These are phyloP conservation scores for Phytopythium cucurbitacearum DNA, from an alignment of 352 stramenopile genomes.

Conservation along the genomic window DNA sequence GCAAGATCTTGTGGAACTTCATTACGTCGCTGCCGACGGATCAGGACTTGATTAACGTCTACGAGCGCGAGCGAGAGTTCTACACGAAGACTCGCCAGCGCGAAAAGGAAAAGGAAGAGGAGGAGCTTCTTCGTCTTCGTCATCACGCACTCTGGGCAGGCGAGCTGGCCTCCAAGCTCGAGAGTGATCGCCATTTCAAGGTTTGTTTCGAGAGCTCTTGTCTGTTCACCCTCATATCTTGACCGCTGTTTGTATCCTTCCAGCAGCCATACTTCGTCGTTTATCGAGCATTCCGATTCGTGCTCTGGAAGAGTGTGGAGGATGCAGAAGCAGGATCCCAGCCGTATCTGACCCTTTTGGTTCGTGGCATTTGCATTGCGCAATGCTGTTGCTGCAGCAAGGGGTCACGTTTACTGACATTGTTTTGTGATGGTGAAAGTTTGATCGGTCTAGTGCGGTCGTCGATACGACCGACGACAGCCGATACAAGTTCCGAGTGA, in stretches of 20 bases:
- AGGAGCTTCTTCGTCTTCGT: slow-evolving; percentile 40
- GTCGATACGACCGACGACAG: slow-evolving; percentile 59
- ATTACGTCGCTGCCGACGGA: slow-evolving; percentile 77
- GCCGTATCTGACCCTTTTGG: slow-evolving; percentile 55
- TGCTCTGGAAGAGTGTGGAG: slow-evolving; percentile 77
- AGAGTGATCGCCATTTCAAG: slow-evolving; percentile 67
- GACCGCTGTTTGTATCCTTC: slow-evolving; percentile 12
- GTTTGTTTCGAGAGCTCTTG: slow-evolving; percentile 15
- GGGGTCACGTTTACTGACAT: slow-evolving; percentile 1
- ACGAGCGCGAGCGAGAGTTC: slow-evolving; percentile 56
- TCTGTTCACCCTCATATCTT: slow-evolving; percentile 3
- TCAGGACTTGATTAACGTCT: slow-evolving; percentile 74
- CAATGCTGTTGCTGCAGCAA: neutral
- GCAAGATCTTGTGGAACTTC: slow-evolving; percentile 81
- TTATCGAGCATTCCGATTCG: slow-evolving; percentile 71
- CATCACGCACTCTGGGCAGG: slow-evolving; percentile 73
- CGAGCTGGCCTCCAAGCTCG: slow-evolving; percentile 50
- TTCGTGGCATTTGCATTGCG: slow-evolving; percentile 16
- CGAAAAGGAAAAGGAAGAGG: slow-evolving; percentile 43
- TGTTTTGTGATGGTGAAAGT: slow-evolving; percentile 25
- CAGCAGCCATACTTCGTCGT: slow-evolving; percentile 47
- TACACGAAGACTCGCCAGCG: slow-evolving; percentile 40
- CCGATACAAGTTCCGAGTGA: slow-evolving; percentile 56
- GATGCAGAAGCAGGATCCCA: slow-evolving; percentile 55
- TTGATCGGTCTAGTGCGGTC: slow-evolving; percentile 59